Conservation (phyloP, 805 yeast species). For the Groenewaldozyma salmanticensis region DNA sequence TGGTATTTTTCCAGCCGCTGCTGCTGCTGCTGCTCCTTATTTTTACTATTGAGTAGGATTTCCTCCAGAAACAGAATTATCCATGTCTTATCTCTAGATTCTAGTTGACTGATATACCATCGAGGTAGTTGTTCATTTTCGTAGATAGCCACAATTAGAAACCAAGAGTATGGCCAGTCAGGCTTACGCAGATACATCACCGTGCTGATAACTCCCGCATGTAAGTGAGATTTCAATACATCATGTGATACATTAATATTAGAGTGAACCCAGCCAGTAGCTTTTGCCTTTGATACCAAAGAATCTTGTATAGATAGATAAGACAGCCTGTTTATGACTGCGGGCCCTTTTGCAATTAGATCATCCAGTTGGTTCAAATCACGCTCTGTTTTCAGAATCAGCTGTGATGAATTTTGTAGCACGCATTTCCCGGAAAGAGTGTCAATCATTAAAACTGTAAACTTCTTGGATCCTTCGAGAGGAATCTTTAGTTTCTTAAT, state of each 20-base stretch:
- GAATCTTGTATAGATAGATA: slow-evolving; percentile 42
- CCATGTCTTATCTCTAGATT: slow-evolving; percentile 19
- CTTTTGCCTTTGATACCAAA: slow-evolving; percentile 44
- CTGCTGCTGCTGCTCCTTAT: background rate
- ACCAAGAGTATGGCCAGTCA: slow-evolving; percentile 33
- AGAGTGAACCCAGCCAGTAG: slow-evolving; percentile 64
- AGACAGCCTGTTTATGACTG: slow-evolving; percentile 37
- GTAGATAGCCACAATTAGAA: slow-evolving; percentile 27
- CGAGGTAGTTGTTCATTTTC: slow-evolving; percentile 17
- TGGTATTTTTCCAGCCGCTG: background rate
- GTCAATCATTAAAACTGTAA: slow-evolving; percentile 17
- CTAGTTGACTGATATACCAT: slow-evolving; percentile 30
- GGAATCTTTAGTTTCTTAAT: slow-evolving; percentile 10
- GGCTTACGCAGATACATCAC: slow-evolving; percentile 26
- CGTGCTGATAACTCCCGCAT: slow-evolving; percentile 9
- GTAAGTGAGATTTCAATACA: slow-evolving; percentile 33
- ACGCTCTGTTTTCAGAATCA: slow-evolving; percentile 27
- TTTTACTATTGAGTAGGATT: slow-evolving; percentile 13
- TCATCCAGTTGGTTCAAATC: slow-evolving; percentile 21
- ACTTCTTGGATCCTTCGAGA: slow-evolving; percentile 12
- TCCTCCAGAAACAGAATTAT: slow-evolving; percentile 16
- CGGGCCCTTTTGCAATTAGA: slow-evolving; percentile 14
- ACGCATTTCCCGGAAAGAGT: slow-evolving; percentile 16
- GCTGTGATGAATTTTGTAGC: slow-evolving; percentile 34
- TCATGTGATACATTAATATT: slow-evolving; percentile 40